Base-by-base conservation (phyloP, 345 rosid species). In the Citrus glauca region DNA sequence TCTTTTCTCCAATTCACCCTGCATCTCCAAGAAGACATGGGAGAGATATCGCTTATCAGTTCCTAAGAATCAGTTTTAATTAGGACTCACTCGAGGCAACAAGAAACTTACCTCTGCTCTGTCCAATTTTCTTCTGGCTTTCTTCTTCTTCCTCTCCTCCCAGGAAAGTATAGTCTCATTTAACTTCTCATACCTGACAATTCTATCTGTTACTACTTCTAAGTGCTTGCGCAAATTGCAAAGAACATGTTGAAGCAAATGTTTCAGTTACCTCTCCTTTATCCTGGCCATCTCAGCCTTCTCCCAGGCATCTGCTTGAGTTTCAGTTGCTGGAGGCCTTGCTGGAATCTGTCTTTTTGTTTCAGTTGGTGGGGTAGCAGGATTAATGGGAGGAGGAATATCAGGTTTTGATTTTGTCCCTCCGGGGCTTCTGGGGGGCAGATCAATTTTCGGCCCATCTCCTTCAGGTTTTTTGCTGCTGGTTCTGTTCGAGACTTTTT, bases 301-400 rank as follows among this genome's bases (percentile, higher is more conserved):
- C 81, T 86, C 89, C 98, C 98, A 93, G 19, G 71, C 83, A 53
- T 89, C 91, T 65, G 90, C 93, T 22, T 66, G 69, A 53, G 80
- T 42, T 71, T 78, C 82, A 42, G 70, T 77, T n/a, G 19, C 45
- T 79, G 50, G 81, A 37, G 76, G 76, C 40, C 24, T 66, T 74
- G 66, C 45, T 50, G 84, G 72, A 53, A 40, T 75, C 53, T 59
- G 84, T 56, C 73, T 64, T 60, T 60, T 50, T 24, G 78, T 60
- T n/a, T 77, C 75, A 67, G 67, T 3, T 7, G 38, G 76, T n/a
- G 80, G 81, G 4, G 25, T 24, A 25, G 32, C 27, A 45, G 83
- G 86, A 17, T 75, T 79, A 17, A 67, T 30, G n/a, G 82, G 24
- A 33, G 77, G 50, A 57, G 72, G 73, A 64, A 6, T 64, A n/a